Evolutionary conservation across 257 asterid species (phyloP), one percentile per base, ranked within the genome.

Genomic region (Rehmannia glutinosa): DNA sequence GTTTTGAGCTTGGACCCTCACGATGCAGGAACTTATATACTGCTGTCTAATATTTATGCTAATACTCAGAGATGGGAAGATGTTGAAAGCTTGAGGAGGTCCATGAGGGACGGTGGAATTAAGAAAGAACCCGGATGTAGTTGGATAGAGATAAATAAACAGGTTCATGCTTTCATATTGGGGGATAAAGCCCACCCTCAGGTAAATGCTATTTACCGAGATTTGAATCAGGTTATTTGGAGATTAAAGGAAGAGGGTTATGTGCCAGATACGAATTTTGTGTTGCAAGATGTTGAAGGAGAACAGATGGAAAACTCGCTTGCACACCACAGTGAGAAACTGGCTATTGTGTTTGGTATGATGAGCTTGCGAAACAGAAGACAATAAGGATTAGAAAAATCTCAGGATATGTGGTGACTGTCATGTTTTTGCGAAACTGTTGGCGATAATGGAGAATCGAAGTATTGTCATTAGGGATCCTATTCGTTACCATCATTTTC

Each of bases 311-410:
- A 75, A 20, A 84, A 86, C 71, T 71, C 62, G 61, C 69, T 73
- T 20, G 86, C 79, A 21, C 93, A 83, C 61, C 93, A 83, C 61
- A 86, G 93, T 25, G 87, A 83, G 86, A 77, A 89, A 71, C 85
- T 86, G 35, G 90, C 90, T 0, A 83, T 86, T 69, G 86, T 86
- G 20, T 86, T 70, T 23, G 87, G 93, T 19, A 81, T 83, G 4
- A 77, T 86, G 75, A 62, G 58, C 16, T 9, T n/a, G 28, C 13
- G 61, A 28, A 28, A 28, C 12, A 1, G 43, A 8, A 38, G 13
- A 3, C 13, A 9, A 6, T 38, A 11, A 6, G 52, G 86, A 83
- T 8, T 83, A 81, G 77, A 86, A 86, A 80, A 86, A 83, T 73
- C 84, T 83, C 11, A 78, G 86, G 57, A 87, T 87, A 46, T 86